phyloP scores from a whole-genome alignment of 176 grass and related monocot species.

The Eragrostis curvula region DNA sequence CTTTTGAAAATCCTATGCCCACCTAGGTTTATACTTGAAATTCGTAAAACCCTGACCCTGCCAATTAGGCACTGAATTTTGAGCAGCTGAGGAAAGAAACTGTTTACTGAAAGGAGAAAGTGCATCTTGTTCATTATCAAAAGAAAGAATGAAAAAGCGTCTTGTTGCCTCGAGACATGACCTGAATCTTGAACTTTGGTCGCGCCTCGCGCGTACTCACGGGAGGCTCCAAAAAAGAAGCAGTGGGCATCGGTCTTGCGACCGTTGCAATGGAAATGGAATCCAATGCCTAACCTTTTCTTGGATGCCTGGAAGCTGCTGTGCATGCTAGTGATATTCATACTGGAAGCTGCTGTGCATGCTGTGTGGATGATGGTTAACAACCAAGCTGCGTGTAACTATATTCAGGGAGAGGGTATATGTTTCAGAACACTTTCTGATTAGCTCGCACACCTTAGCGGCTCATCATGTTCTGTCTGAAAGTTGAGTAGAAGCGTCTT shows the following conservation, averaged over 20 bases:
- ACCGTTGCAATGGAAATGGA: slow-evolving; percentile 34
- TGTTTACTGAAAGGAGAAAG: background rate
- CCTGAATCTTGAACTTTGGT: slow-evolving; percentile 22
- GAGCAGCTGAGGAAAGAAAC: background rate
- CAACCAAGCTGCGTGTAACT: background rate
- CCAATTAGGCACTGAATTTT: background rate
- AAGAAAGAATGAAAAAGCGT: background rate
- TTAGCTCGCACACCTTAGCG: background rate
- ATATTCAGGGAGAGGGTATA: background rate
- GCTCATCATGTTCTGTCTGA: background rate
- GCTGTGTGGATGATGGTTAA: background rate
- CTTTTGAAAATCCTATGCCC: too few species aligned
- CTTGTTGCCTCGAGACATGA: slow-evolving; percentile 14
- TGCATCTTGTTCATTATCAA: background rate
- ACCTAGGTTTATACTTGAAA: background rate
- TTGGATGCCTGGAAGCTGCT: background rate
- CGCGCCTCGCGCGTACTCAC: background rate
- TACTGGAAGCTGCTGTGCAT: background rate
- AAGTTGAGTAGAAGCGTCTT: background rate
- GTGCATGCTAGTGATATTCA: background rate
- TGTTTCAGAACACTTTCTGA: background rate
- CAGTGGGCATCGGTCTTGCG: slow-evolving; percentile 5
- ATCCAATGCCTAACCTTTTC: slow-evolving; percentile 31
- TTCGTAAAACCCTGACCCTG: background rate
- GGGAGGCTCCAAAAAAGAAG: slow-evolving; percentile 40